Conservation (phyloP, 1,139 yeast species). For the Blastobotrys indianensis region DNA sequence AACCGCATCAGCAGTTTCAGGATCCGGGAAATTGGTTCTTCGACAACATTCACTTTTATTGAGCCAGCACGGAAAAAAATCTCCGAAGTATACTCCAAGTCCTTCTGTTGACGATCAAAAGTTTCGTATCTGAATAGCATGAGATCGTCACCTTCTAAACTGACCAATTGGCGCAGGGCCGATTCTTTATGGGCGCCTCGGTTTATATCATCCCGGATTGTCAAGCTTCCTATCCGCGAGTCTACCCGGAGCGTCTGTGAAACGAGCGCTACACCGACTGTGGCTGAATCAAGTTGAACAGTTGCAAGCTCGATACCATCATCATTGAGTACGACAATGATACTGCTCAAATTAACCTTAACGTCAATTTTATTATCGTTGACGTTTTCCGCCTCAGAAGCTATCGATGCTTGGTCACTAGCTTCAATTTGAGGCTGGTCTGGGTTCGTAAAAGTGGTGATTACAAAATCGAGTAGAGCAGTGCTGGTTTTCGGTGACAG, state of each 20-base stretch:
- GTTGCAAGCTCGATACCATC: slow-evolving; percentile 82
- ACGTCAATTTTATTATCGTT: slow-evolving; percentile 72
- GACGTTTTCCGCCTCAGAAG: not conserved
- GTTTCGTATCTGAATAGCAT: slow-evolving; percentile 85
- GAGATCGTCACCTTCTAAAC: slow-evolving; percentile 75
- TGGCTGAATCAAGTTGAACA: slow-evolving; percentile 66
- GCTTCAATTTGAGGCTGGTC: slow-evolving; percentile 2
- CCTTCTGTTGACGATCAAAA: slow-evolving; percentile 45
- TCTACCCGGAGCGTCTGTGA: slow-evolving; percentile 74
- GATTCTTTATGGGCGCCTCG: slow-evolving; percentile 59
- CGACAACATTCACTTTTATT: slow-evolving; percentile 67
- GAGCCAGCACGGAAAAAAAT: slow-evolving; percentile 71
- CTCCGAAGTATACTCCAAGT: slow-evolving; percentile 48
- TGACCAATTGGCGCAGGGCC: slow-evolving; percentile 56
- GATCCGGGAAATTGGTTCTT: slow-evolving; percentile 68
- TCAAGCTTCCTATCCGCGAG: slow-evolving; percentile 75
- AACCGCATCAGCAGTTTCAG: slow-evolving; percentile 66
- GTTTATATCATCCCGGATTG: slow-evolving; percentile 69
- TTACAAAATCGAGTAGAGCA: slow-evolving; percentile 70
- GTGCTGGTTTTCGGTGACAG: slow-evolving; percentile 73
- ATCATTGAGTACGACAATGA: slow-evolving; percentile 72
- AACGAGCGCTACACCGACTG: slow-evolving; percentile 55
- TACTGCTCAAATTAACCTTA: slow-evolving; percentile 62
- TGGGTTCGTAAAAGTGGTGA: slow-evolving; percentile 82
- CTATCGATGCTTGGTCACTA: slow-evolving; percentile 9